These are phyloP conservation scores for Tolypocladium ovalisporum DNA, from an alignment of 2,329 filamentous ascomycete species.

Conservation along the genomic window DNA sequence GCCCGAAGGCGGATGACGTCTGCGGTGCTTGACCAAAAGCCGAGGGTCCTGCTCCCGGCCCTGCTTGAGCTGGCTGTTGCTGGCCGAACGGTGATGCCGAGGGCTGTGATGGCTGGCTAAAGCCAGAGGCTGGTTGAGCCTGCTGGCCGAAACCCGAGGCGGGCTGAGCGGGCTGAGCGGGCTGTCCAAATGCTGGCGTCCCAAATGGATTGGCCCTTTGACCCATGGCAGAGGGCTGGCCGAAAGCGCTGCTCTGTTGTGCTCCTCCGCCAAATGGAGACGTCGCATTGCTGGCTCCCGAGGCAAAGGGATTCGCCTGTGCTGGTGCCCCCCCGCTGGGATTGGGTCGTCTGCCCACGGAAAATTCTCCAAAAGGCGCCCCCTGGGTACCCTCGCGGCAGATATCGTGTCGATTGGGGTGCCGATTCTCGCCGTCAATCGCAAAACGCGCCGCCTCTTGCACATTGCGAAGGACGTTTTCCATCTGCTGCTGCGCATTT, in stretches of 20 bases:
- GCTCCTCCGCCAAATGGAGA: conserved; percentile 20
- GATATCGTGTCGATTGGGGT: conserved; percentile 65
- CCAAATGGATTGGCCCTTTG: conserved; percentile 24
- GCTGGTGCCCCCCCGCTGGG: conserved; percentile 13
- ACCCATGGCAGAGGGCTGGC: conserved; percentile 22
- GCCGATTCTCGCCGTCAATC: conserved; percentile 52
- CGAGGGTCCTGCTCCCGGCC: conserved; percentile 1
- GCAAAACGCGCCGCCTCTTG: conserved; percentile 64
- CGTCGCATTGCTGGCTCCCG: conserved; percentile 7
- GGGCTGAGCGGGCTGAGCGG: conserved; percentile 16
- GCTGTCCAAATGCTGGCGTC: conserved; percentile 21
- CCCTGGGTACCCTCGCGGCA: conserved; percentile 36
- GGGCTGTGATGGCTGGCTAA: not conserved
- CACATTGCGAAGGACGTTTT: conserved; percentile 56
- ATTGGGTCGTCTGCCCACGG: conserved; percentile 22
- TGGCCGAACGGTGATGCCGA: conserved; percentile 27
- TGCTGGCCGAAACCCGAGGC: conserved; percentile 28
- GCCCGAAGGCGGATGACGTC: conserved; percentile 24
- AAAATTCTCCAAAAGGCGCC: conserved; percentile 34
- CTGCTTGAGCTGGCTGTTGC: conserved; percentile 4
- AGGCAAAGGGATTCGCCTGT: conserved; percentile 32
- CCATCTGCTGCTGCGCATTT: conserved; percentile 60
- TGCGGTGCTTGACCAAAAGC: conserved; percentile 28
- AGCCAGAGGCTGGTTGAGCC: conserved; percentile 21
- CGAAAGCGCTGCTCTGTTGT: conserved; percentile 24